A percentile compares a stretch with the other conserved stretches of the same genome.
Evolutionary conservation across 1,284 basidiomycete genomes (phyloP).

Genomic region (Malassezia yamatoensis): DNA sequence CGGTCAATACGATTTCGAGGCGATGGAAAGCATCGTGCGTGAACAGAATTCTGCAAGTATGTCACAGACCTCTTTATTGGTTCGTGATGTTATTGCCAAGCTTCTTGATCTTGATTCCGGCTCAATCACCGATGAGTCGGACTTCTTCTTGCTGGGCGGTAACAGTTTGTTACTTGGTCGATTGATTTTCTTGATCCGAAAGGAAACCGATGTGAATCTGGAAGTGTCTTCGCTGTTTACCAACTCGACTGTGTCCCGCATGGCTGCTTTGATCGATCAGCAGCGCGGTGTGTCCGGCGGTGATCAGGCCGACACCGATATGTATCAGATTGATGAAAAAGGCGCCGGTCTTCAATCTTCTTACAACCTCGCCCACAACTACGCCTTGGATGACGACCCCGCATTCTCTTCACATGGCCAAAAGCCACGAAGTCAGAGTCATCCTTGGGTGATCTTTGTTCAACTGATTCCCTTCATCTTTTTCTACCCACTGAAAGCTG

Average conservation of each 20-base stretch:
- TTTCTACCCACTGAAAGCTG: slow-evolving; percentile 47
- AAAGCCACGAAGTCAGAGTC: slow-evolving; percentile 41
- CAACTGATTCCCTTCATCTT: slow-evolving; percentile 43
- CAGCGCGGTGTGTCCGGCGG: slow-evolving; percentile 30
- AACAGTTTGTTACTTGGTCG: slow-evolving; percentile 46
- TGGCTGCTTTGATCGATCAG: slow-evolving; percentile 41
- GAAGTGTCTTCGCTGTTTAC: slow-evolving; percentile 46
- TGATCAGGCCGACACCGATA: slow-evolving; percentile 30
- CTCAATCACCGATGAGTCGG: slow-evolving; percentile 46
- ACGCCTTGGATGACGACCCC: slow-evolving; percentile 38
- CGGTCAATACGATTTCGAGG: slow-evolving; percentile 44
- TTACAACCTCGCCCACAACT: slow-evolving; percentile 29
- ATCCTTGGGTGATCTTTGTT: slow-evolving; percentile 42
- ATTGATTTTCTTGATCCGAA: slow-evolving; percentile 44
- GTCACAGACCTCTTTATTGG: slow-evolving; percentile 42
- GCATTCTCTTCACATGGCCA: slow-evolving; percentile 43
- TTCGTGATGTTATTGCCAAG: slow-evolving; percentile 45
- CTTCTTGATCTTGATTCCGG: slow-evolving; percentile 46
- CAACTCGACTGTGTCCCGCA: slow-evolving; percentile 45
- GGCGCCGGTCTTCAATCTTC: slow-evolving; percentile 26
- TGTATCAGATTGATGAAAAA: slow-evolving; percentile 45
- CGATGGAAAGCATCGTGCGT: slow-evolving; percentile 47
- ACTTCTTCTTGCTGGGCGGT: slow-evolving; percentile 48
- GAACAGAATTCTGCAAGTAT: slow-evolving; percentile 45
- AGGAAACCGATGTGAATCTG: slow-evolving; percentile 44